A percentile compares a stretch with the other conserved stretches of the same genome.
These are phyloP conservation scores for Catharanthus roseus DNA, from an alignment of 257 asterid genomes.

Conservation along the genomic window DNA sequence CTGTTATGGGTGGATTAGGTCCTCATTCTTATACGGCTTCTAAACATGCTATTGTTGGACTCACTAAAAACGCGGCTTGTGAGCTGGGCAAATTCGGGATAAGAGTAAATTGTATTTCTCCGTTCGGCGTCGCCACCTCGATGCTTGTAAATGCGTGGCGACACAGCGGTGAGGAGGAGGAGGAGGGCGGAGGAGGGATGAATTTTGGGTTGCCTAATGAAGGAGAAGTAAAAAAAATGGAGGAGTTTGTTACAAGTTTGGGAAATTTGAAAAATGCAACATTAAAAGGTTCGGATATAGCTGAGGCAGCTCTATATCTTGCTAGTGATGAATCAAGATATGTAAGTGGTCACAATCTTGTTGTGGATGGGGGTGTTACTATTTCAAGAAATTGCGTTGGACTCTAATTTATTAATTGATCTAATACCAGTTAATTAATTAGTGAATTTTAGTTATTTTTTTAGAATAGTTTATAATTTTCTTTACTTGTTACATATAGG, in stretches of 20 bases:
- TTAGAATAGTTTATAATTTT: too few relatives aligned
- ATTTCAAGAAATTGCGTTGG: slow-evolving; percentile 17
- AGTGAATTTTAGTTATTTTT: too few relatives aligned
- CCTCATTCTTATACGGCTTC: slow-evolving; percentile 88
- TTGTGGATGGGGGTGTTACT: slow-evolving; percentile 34
- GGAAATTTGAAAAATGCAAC: slow-evolving; percentile 39
- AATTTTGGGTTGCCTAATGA: slow-evolving; percentile 6
- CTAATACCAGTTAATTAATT: too few relatives aligned
- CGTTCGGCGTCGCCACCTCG: slow-evolving; percentile 87
- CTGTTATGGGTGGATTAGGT: slow-evolving; percentile 64
- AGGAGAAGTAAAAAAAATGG: slow-evolving; percentile 56
- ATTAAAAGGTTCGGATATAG: slow-evolving; percentile 23
- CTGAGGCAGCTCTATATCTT: slow-evolving; percentile 32
- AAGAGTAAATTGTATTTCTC: slow-evolving; percentile 75
- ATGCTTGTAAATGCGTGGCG: slow-evolving; percentile 78
- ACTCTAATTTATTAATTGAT: slow-evolving; percentile 2
- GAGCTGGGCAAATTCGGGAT: slow-evolving; percentile 73
- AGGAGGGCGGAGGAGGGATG: slow-evolving; percentile 13
- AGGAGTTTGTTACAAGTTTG: slow-evolving; percentile 59
- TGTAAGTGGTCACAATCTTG: slow-evolving; percentile 32
- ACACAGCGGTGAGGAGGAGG: slow-evolving; percentile 18
- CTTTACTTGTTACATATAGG: too few relatives aligned
- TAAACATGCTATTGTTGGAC: slow-evolving; percentile 75
- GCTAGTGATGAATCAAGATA: slow-evolving; percentile 36
- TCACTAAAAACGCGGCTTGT: slow-evolving; percentile 67